Base-by-base conservation (phyloP, 139 green algal species). In the Dunaliella primolecta region DNA sequence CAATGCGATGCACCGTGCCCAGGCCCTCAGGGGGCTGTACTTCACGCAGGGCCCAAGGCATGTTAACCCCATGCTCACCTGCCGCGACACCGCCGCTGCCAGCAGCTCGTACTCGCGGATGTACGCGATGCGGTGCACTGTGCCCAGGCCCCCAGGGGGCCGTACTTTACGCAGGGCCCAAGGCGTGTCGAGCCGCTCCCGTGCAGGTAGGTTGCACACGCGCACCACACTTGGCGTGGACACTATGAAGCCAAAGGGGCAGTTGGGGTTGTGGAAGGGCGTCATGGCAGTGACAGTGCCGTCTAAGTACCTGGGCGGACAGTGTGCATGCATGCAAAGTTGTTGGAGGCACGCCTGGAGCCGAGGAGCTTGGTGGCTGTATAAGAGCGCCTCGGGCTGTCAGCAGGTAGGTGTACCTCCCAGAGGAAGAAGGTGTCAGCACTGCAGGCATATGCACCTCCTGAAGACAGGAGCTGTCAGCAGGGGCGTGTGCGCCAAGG, bases 191-290 rank as follows among this genome's bases (percentile, higher is more conserved):
- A 96, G 90, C 2, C 94, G 90, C 30, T 92, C 85, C n/a, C 87
- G 85, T 1, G 90, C 32, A 1, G 94, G 94, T 84, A 98, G 87
- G 79, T 94, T 91, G 83, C 93, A 96, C 38, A 98, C 95, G 35
- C 98, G 84, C 37, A 78, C 76, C 0, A 88, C 89, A 11, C 27
- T 35, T n/a, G 70, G 34, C n/a, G 34, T 88, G 46, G 76, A 83
- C 27, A 90, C 83, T 83, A 98, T 94, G 87, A 97, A 98, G 76
- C 93, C 92, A 81, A 92, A 84, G 25, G 90, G 89, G 80, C 94
- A 98, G 88, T 97, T 96, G 79, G 91, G 76, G 85, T 98, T 98
- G 93, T 98, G 94, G 88, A 98, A 98, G 27, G 94, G 85, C 0
- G 95, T 94, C 80, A 98, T 95, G 0, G 87, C 85, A 1, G 83